Evolutionary conservation across 2,329 filamentous ascomycete species (phyloP).

Genomic region (Cercospora brassicicola): DNA sequence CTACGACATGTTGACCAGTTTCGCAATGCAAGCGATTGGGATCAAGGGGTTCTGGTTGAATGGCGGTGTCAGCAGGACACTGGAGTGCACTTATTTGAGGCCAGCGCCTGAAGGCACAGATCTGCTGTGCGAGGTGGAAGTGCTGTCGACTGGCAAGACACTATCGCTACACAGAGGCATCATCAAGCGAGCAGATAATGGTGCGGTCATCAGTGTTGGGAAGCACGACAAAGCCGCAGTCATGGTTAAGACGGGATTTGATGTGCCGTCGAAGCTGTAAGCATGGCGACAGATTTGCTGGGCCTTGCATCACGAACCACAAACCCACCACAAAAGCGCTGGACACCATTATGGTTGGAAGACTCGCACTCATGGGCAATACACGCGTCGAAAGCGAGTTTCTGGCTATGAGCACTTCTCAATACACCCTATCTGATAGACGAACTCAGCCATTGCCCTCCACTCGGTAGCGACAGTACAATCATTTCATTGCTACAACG

Average conservation of each 20-base stretch:
- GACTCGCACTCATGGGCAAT: background rate
- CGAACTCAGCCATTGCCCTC: background rate
- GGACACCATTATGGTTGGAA: background rate
- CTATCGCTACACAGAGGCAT: conserved; percentile 44
- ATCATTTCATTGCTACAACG: background rate
- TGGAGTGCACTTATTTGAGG: conserved; percentile 50
- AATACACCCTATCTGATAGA: background rate
- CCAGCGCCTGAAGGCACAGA: conserved; percentile 45
- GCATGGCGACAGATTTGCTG: background rate
- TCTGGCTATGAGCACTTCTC: background rate
- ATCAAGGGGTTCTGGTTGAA: conserved; percentile 45
- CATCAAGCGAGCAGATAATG: conserved; percentile 42
- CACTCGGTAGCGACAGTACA: background rate
- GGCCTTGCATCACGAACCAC: background rate
- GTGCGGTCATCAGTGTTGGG: conserved; percentile 39
- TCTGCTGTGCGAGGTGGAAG: conserved; percentile 46
- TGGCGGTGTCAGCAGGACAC: conserved; percentile 45
- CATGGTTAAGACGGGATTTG: conserved; percentile 24
- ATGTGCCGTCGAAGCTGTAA: conserved; percentile 18
- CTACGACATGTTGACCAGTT: conserved; percentile 53
- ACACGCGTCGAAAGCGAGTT: background rate
- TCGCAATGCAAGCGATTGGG: conserved; percentile 35
- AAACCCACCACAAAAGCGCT: background rate
- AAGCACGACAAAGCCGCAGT: conserved; percentile 41
- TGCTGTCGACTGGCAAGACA: conserved; percentile 47